A percentile compares a stretch with the other conserved stretches of the same genome.
These are phyloP conservation scores for Bruguiera sexangula DNA, from an alignment of 345 rosid genomes.

Conservation along the genomic window DNA sequence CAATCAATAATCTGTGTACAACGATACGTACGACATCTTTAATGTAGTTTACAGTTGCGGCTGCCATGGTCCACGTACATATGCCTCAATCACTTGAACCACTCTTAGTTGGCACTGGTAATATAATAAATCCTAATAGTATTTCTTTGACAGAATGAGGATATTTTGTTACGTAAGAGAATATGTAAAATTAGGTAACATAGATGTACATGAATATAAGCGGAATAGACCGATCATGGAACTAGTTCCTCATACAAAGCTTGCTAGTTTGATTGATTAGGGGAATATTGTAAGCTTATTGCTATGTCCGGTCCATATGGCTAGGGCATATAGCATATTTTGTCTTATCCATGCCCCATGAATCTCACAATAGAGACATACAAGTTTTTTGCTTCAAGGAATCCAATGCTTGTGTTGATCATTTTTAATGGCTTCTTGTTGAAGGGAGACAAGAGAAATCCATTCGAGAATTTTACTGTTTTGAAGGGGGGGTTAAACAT, in stretches of 20 bases:
- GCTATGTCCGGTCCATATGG: neutral
- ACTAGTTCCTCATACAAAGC: neutral
- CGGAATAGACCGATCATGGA: neutral
- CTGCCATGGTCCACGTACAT: constrained; percentile 33
- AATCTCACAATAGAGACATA: constrained; percentile 22
- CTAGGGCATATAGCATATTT: constrained; percentile 32
- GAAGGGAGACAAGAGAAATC: constrained; percentile 12
- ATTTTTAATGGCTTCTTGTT: constrained; percentile 22
- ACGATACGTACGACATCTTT: no score
- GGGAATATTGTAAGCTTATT: constrained; percentile 28
- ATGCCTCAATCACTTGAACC: constrained; percentile 37
- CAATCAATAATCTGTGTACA: no score
- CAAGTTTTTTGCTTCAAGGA: constrained; percentile 23
- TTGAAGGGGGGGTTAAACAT: no score
- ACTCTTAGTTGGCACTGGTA: constrained; percentile 29
- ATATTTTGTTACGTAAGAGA: neutral
- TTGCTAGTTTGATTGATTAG: constrained; percentile 2
- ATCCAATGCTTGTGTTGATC: constrained; percentile 32
- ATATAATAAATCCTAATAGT: neutral
- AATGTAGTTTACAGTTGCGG: constrained; percentile 8
- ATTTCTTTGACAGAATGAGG: neutral
- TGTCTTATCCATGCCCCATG: constrained; percentile 34
- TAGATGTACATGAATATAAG: constrained; percentile 4
- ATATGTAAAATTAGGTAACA: constrained; percentile 5
- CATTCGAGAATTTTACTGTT: neutral